phyloP scores from a whole-genome alignment of 176 grass and related monocot species.

The Secale cereale region DNA sequence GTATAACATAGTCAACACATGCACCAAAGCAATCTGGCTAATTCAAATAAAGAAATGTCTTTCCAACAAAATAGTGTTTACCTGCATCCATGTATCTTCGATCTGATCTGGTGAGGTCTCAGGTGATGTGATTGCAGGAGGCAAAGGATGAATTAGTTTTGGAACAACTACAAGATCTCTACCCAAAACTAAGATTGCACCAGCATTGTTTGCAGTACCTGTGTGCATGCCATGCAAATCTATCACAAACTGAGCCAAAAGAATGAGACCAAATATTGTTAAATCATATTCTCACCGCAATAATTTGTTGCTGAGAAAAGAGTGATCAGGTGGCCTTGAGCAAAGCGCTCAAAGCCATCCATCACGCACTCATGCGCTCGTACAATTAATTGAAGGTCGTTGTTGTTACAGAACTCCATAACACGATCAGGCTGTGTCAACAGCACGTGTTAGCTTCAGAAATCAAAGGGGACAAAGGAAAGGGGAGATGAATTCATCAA shows the following conservation, averaged over 20 bases:
- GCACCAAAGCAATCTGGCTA: not conserved
- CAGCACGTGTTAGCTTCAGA: conserved; percentile 27
- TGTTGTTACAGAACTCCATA: conserved; percentile 99
- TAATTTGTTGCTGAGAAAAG: conserved; percentile 99
- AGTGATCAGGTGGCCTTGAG: conserved; percentile 99
- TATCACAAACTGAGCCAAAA: not conserved
- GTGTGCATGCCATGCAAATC: conserved; percentile 26
- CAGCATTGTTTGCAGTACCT: conserved; percentile 99
- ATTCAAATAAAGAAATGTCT: not conserved
- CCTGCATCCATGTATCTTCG: conserved; percentile 99
- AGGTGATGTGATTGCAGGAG: conserved; percentile 84
- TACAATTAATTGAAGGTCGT: conserved; percentile 96
- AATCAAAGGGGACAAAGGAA: not conserved
- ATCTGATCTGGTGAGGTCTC: conserved; percentile 92
- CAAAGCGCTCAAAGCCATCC: conserved; percentile 99
- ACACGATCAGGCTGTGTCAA: conserved; percentile 93
- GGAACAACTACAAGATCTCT: conserved; percentile 99
- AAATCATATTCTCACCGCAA: conserved; percentile 59
- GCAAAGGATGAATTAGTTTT: conserved; percentile 98
- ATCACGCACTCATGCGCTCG: conserved; percentile 98
- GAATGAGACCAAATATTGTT: not conserved
- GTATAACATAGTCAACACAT: not conserved
- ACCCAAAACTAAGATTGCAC: conserved; percentile 95
- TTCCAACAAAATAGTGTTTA: conserved; percentile 23
- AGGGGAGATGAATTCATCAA: not conserved